A percentile compares a stretch with the other conserved stretches of the same genome.
These are phyloP conservation scores for Cucurbita ficifolia DNA, from an alignment of 306 rosid species.

Conservation along the genomic window DNA sequence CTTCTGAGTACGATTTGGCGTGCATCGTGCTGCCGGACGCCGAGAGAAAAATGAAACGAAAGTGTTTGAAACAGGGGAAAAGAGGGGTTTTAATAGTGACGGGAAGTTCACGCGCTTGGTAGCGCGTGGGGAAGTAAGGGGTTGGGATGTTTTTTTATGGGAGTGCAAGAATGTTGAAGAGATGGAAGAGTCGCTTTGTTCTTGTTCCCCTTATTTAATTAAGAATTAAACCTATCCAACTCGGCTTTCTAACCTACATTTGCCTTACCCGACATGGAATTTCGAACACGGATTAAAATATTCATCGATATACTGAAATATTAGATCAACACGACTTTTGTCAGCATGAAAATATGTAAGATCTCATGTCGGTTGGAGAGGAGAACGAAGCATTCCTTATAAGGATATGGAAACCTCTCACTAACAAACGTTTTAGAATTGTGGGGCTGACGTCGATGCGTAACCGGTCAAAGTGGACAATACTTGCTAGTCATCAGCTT, in stretches of 20 bases:
- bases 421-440: no score
- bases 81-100: neutral
- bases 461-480: no score
- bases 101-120: neutral
- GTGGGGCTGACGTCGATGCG: no score
- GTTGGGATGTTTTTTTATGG: neutral
- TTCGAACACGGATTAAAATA: neutral
- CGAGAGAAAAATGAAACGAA: neutral
- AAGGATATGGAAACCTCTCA: no score
- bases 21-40: conserved; percentile 24
- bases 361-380: no score
- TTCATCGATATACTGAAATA: neutral
- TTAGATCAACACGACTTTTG: no score
- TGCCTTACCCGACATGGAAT: neutral
- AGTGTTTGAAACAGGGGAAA: neutral
- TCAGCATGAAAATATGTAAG: no score
- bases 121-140: neutral
- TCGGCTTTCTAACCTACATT: neutral
- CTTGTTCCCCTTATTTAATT: neutral
- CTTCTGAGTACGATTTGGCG: conserved; percentile 76
- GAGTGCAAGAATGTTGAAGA: neutral
- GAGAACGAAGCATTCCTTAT: no score
- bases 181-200: neutral
- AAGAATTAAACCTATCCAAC: neutral
- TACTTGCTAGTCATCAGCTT: no score